Evolutionary conservation across 2,329 filamentous ascomycete species (phyloP).

Genomic region (Trichocomaceae sp.): DNA sequence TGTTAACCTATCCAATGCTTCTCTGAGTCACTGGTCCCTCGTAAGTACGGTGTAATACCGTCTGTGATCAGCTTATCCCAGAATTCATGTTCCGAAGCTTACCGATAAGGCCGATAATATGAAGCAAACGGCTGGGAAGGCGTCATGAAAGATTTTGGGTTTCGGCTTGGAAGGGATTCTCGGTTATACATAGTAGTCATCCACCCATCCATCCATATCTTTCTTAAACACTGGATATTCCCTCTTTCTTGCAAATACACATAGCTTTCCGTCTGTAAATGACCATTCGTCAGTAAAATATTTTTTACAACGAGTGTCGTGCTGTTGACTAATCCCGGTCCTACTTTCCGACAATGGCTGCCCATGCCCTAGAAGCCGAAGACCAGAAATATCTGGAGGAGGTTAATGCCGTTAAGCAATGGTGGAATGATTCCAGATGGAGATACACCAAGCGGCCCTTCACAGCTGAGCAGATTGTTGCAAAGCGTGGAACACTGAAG

Average conservation of each 20-base stretch:
- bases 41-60: not conserved
- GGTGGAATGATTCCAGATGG: conserved; percentile 93
- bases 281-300: not conserved
- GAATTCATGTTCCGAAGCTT: conserved; percentile 6
- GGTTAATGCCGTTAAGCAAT: conserved; percentile 80
- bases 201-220: not conserved
- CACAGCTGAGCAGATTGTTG: conserved; percentile 93
- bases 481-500: conserved; percentile 85
- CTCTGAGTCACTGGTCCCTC: not conserved
- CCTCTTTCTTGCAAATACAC: not conserved
- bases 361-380: conserved; percentile 50
- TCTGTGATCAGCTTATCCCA: not conserved
- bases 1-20: not conserved
- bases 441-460: conserved; percentile 85
- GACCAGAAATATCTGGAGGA: conserved; percentile 72
- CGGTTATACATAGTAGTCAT: not conserved
- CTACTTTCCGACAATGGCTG: conserved; percentile 7
- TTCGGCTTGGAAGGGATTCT: conserved; percentile 6
- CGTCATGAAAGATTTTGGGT: conserved; percentile 11
- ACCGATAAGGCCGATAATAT: conserved; percentile 8
- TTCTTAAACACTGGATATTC: conserved; percentile 5
- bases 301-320: not conserved
- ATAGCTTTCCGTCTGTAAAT: not conserved
- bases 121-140: conserved; percentile 4
- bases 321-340: not conserved